Percentiles rank a stretch among this genome's conserved stretches.
Evolutionary conservation across 2,329 filamentous ascomycete species (phyloP).

Genomic region (Fusarium sp.): DNA sequence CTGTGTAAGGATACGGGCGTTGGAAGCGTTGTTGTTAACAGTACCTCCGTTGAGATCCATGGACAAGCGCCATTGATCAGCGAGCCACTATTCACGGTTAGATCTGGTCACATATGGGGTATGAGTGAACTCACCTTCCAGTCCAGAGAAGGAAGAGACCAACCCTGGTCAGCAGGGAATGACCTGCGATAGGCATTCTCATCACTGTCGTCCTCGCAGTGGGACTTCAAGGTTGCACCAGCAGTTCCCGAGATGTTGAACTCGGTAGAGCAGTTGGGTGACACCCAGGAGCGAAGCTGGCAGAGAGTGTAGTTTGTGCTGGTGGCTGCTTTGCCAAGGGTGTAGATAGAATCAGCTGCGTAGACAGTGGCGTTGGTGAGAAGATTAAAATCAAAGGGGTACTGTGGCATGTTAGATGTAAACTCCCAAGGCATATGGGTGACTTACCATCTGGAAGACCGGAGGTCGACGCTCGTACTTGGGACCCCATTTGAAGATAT

Average conservation of each 20-base stretch:
- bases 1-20: slow-evolving; percentile 68
- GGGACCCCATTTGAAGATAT: slow-evolving; percentile 76
- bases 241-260: slow-evolving; percentile 68
- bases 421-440: background rate
- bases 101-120: background rate
- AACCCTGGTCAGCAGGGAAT: slow-evolving; percentile 49
- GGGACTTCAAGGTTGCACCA: slow-evolving; percentile 70
- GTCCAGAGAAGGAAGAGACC: slow-evolving; percentile 57
- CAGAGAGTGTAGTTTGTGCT: slow-evolving; percentile 74
- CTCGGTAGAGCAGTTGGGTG: slow-evolving; percentile 74
- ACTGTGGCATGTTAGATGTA: slow-evolving; percentile 51
- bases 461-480: slow-evolving; percentile 65
- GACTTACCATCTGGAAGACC: slow-evolving; percentile 62
- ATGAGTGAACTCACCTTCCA: slow-evolving; percentile 59
- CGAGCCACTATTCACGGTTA: slow-evolving; percentile 58
- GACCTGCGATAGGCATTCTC: slow-evolving; percentile 66
- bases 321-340: slow-evolving; percentile 67
- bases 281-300: slow-evolving; percentile 72
- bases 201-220: slow-evolving; percentile 71
- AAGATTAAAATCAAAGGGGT: slow-evolving; percentile 75
- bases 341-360: slow-evolving; percentile 69
- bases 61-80: slow-evolving; percentile 65
- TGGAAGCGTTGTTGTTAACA: slow-evolving; percentile 68
- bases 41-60: slow-evolving; percentile 70
- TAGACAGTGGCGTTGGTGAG: slow-evolving; percentile 66